Base-by-base conservation (phyloP, 2,329 filamentous ascomycete genomes). In the Ascochyta lentis region DNA sequence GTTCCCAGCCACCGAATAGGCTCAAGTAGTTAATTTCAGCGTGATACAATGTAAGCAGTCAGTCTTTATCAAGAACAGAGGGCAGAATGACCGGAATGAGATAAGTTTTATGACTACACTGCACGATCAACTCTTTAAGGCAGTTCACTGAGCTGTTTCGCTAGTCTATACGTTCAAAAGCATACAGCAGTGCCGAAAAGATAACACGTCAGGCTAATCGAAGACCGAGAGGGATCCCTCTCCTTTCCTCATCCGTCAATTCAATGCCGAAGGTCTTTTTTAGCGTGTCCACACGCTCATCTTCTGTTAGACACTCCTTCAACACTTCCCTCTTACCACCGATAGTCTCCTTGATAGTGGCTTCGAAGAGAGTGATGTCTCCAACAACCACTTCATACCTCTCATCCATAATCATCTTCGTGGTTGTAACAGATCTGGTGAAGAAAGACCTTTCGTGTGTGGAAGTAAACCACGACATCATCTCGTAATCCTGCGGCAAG, bases 391-490 rank as follows among this genome's bases (percentile, higher is more conserved):
- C 44, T n/a, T 58, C 51, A 3, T 43, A 3, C 0, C 39, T 35
- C 15, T 60, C 49, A 26, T 60, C 54, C 51, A 62, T 58, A 4
- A 64, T 15, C 54, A 62, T 60, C 22, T 22, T 54, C 0, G 51
- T 64, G 31, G 55, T 54, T 3, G 59, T 66, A 10, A 67, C 47
- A 40, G 50, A 58, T 26, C 26, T 50, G 1, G 61, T 66, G 15
- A 66, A 67, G 44, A 64, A 67, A 0, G 52, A 63, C 2, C 10
- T 57, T 12, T 31, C 24, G 19, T 61, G 39, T 13, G 63, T 65
- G 26, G 63, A 66, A 6, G 65, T 67, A 34, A 54, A 66, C 58
- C 60, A 66, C 6, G 62, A 66, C 61, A 67, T 66, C 26, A 67
- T 54, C 29, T 63, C 51, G 22, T 66, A 67, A 27, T 67, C 63